Evolutionary conservation across 441 rosid species (phyloP), one percentile per base, ranked within the genome.

Genomic region (Croton setiger): DNA sequence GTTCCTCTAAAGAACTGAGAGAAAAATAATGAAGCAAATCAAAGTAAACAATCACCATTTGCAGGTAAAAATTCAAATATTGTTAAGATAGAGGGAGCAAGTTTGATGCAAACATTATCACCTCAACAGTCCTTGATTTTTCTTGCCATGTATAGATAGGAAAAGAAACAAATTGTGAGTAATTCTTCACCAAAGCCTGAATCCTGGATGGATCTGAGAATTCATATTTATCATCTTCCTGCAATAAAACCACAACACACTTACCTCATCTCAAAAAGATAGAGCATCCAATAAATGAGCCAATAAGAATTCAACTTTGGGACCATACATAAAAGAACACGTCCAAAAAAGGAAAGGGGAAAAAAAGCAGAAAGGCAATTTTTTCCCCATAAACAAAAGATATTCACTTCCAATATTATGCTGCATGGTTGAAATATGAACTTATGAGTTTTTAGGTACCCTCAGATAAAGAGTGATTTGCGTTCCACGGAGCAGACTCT

Each of bases 71-170:
- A 39, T 5, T 5, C 43, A 39, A 45, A 45, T n/a, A 39, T 18
- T 27, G 7, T 5, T 27, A 52, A 27, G 39, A 3, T 31, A 17
- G 3, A 70, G 43, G 18, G 12, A 21, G 47, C 23, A 57, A 36
- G 61, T 47, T 36, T 56, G 27, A 67, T 35, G 60, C 17, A 58
- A 31, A 56, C 37, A 44, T 41, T 21, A 78, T 81, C 74, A 94
- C 99, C 97, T 94, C 99, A 60, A 95, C 59, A 31, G 97, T 92
- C 75, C 90, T 87, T 63, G 99, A 90, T 74, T 95, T 92, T 71
- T 95, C 98, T 70, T 78, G 92, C 98, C 98, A 95, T 17, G 96
- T 90, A 72, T 86, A 95, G 81, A 95, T 92, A 48, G 99, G 99
- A 82, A 95, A 95, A 64, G 98, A 88, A 79, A 95, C 98, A 45